phyloP scores from a whole-genome alignment of 306 rosid species.

The Argentina anserina region DNA sequence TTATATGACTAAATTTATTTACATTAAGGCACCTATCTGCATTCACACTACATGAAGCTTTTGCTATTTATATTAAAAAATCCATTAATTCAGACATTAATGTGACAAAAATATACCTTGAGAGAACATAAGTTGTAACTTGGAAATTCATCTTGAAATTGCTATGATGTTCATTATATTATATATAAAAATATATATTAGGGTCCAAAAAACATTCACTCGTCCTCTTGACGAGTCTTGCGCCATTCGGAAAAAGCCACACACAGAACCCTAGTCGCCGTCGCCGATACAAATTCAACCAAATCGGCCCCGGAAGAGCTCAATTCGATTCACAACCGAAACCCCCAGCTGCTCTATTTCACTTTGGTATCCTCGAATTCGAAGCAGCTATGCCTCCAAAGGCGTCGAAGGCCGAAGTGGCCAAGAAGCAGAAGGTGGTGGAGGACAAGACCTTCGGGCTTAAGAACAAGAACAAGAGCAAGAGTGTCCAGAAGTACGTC shows the following conservation, averaged over 20 bases:
- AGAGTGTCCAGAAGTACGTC: conserved; percentile 81
- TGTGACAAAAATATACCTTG: no score
- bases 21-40: no score
- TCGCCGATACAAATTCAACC: neutral
- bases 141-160: no score
- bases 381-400: conserved; percentile 78
- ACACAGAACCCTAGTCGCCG: conserved; percentile 14
- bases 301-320: neutral
- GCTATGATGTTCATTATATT: no score
- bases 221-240: neutral
- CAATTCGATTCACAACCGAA: neutral
- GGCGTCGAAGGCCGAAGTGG: conserved; percentile 67
- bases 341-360: neutral
- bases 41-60: no score
- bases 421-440: conserved; percentile 93
- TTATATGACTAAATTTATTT: no score
- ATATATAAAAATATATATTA: no score
- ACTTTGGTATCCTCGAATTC: conserved; percentile 25
- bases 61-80: no score
- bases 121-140: no score
- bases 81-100: no score
- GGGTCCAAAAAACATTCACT: no score
- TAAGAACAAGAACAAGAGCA: conserved; percentile 92
- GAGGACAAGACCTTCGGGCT: conserved; percentile 98
- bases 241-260: neutral